Base-by-base conservation (phyloP, 768 basidiomycete genomes). In the Hypsizygus marmoreus region DNA sequence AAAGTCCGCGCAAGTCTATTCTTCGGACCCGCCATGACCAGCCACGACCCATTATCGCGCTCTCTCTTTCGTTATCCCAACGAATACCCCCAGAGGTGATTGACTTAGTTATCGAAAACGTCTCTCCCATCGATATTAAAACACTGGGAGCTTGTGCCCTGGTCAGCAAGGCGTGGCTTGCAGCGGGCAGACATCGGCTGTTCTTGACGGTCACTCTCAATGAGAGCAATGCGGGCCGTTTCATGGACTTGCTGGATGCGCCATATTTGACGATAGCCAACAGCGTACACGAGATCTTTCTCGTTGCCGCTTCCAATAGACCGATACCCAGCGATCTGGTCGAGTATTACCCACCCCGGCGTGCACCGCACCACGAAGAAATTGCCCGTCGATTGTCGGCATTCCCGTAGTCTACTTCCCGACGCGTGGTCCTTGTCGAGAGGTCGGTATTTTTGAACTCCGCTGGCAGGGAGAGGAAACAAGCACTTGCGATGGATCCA, bases 131-230 rank as follows among this genome's bases (percentile, higher is more conserved):
- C 33, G 56, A 54, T 36, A 45, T 54, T 22, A 47, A 47, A 34
- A 51, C 53, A 17, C 47, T 57, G 22, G 33, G 47, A 24, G 53
- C 47, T 6, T 57, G 56, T 29, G 51, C 50, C 29, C 41, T 54
- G 12, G 53, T 57, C 10, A 54, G 53, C 53, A 50, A 47, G 25
- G 35, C 50, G 19, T 57, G 56, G 56, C 50, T 57, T 23, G 38
- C 46, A 1, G 30, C 45, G 38, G 52, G 53, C 23, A 39, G 56
- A 24, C 40, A 46, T 20, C 50, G 48, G 22, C 53, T 57, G 38
- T 46, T 54, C 34, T 50, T 53, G 14, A 24, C 51, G 2, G 32
- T 58, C 37, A 50, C 49, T 9, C 45, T 58, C n/a, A 41, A 47
- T 17, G 38, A 48, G 19, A 47, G 47, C 32, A 55, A 53, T 28